A percentile compares a stretch with the other conserved stretches of the same genome.
phyloP scores from a whole-genome alignment of 2,329 filamentous ascomycete genomes.

The Colletotrichum abscissum region DNA sequence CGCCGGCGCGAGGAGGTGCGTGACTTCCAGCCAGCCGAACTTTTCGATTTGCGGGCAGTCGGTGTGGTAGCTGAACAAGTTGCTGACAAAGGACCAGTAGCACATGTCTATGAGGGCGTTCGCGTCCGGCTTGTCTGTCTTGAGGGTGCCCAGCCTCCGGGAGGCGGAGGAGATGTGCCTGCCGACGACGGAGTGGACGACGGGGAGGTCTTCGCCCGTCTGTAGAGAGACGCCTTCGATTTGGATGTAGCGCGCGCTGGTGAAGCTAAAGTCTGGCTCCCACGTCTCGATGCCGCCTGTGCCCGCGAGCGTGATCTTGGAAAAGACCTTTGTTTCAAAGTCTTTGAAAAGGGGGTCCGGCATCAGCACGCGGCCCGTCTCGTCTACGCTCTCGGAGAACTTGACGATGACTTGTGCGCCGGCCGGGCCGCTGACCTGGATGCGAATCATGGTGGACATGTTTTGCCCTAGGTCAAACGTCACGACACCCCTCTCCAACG shows the following conservation, averaged over 20 bases:
- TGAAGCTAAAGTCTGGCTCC: slow-evolving; percentile 55
- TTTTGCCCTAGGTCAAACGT: slow-evolving; percentile 41
- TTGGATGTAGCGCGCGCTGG: slow-evolving; percentile 53
- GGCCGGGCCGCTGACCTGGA: slow-evolving; percentile 36
- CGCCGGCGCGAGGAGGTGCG: slow-evolving; percentile 55
- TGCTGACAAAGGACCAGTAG: slow-evolving; percentile 56
- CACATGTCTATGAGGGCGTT: slow-evolving; percentile 55
- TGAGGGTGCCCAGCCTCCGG: slow-evolving; percentile 47
- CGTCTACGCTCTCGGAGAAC: slow-evolving; percentile 41
- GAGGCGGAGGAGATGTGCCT: slow-evolving; percentile 53
- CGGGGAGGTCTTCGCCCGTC: slow-evolving; percentile 41
- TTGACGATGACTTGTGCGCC: slow-evolving; percentile 37
- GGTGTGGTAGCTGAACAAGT: slow-evolving; percentile 59
- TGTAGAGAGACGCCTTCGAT: slow-evolving; percentile 49
- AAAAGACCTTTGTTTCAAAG: slow-evolving; percentile 49
- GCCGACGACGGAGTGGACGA: slow-evolving; percentile 47
- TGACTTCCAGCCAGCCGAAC: slow-evolving; percentile 61
- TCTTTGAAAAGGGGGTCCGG: slow-evolving; percentile 51
- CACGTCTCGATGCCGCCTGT: slow-evolving; percentile 44
- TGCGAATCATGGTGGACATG: slow-evolving; percentile 40
- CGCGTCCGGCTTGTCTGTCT: slow-evolving; percentile 53
- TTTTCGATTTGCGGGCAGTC: slow-evolving; percentile 60
- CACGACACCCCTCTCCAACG: slow-evolving; percentile 36
- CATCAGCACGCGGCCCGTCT: slow-evolving; percentile 48
- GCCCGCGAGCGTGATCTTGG: slow-evolving; percentile 48